Percentiles rank a stretch among this genome's conserved stretches.
Conservation (phyloP, 805 yeast genomes). For the Lachancea sp. region DNA sequence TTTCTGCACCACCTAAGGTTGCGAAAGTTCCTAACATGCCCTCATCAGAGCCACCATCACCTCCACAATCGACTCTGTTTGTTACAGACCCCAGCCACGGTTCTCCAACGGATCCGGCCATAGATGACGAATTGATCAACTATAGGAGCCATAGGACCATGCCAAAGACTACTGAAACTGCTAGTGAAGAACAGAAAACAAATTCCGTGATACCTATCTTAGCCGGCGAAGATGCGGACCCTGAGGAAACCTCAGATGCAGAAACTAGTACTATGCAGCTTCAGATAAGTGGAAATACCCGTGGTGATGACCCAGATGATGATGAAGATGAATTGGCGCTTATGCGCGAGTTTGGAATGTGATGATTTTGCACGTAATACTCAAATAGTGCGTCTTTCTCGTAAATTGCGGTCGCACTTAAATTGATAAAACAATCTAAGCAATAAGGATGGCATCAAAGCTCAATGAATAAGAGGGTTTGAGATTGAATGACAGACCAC, state of each 20-base stretch:
- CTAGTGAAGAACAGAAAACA: background rate
- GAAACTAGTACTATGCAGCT: background rate
- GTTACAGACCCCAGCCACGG: background rate
- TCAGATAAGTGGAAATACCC: background rate
- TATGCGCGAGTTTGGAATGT: constrained; percentile 22
- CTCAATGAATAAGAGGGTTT: too few species aligned
- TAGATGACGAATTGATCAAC: constrained; percentile 6
- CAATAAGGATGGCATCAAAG: too few species aligned
- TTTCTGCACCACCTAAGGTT: background rate
- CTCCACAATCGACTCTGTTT: background rate
- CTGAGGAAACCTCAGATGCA: background rate
- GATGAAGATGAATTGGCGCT: constrained; percentile 26
- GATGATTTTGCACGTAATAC: too few species aligned
- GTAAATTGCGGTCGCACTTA: too few species aligned
- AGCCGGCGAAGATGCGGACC: background rate
- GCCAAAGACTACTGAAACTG: background rate
- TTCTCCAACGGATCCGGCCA: background rate
- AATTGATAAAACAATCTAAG: too few species aligned
- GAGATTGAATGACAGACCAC: too few species aligned
- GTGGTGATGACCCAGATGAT: constrained; percentile 15
- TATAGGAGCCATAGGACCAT: background rate
- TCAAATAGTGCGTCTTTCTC: too few species aligned
- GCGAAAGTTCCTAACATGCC: background rate
- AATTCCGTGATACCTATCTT: too few species aligned
- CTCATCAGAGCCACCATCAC: constrained; percentile 2